A percentile compares a stretch with the other conserved stretches of the same genome.
phyloP scores from a whole-genome alignment of 2,329 filamentous ascomycete species.

The Annulohypoxylon truncatum region DNA sequence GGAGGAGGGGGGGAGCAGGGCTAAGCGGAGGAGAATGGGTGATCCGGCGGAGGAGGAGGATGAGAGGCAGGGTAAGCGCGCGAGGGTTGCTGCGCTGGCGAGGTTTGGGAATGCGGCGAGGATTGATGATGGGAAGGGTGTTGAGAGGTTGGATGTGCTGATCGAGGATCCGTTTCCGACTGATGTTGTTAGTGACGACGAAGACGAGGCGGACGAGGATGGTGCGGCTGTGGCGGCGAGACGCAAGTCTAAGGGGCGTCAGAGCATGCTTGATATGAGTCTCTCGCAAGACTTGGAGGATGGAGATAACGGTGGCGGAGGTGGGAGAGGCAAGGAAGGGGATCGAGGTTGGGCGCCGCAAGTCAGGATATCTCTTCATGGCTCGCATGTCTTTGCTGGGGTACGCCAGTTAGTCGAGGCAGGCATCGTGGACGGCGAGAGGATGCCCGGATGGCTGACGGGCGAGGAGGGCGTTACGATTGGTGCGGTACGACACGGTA shows the following conservation, averaged over 20 bases:
- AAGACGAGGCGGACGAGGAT: conserved; percentile 1
- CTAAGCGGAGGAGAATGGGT: conserved; percentile 42
- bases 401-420: conserved; percentile 81
- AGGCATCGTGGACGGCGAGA: conserved; percentile 78
- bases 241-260: conserved; percentile 42
- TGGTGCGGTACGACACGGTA: conserved; percentile 74
- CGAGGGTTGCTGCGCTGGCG: conserved; percentile 70
- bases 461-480: conserved; percentile 85
- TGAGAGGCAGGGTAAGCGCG: conserved; percentile 63
- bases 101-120: conserved; percentile 75
- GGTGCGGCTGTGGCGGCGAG: conserved; percentile 9
- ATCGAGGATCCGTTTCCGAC: conserved; percentile 68
- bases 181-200: conserved; percentile 19
- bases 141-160: conserved; percentile 70
- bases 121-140: conserved; percentile 67
- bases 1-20: conserved; percentile 31
- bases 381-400: conserved; percentile 83
- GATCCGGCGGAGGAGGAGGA: conserved; percentile 48
- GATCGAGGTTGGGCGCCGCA: conserved; percentile 63
- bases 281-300: conserved; percentile 45
- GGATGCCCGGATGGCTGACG: conserved; percentile 91
- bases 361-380: conserved; percentile 76
- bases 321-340: conserved; percentile 40
- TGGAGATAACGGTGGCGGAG: conserved; percentile 37
- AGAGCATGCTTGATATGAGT: conserved; percentile 42